phyloP scores from a whole-genome alignment of 148 eudicot species.

The Mesembryanthemum crystallinum region DNA sequence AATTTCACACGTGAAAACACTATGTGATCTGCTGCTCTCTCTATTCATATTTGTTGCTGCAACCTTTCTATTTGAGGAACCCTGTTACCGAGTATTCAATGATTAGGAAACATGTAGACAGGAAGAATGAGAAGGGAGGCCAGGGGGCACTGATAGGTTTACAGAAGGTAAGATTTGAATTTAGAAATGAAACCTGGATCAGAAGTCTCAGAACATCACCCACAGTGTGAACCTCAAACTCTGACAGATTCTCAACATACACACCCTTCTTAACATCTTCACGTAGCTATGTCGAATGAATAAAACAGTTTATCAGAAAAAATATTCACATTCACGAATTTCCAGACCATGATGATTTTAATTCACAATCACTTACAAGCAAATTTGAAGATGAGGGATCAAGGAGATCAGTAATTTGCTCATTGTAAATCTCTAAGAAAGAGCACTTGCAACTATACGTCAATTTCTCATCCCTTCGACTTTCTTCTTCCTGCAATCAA shows the following conservation, averaged over 20 bases:
- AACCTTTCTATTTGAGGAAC: conserved; percentile 88
- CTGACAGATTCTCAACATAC: conserved; percentile 93
- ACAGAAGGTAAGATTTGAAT: conserved; percentile 2
- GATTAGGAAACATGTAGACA: conserved; percentile 17
- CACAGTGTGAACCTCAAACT: conserved; percentile 88
- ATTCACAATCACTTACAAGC: conserved; percentile 48
- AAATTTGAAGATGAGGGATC: conserved; percentile 92
- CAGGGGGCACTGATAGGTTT: conserved; percentile 1
- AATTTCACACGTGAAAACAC: conserved; percentile 88
- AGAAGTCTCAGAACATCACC: conserved; percentile 81
- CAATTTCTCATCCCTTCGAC: conserved; percentile 80
- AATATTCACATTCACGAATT: background rate
- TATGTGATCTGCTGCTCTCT: conserved; percentile 98
- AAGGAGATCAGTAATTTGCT: conserved; percentile 92
- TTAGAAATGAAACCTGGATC: conserved; percentile 52
- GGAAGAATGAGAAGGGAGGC: background rate
- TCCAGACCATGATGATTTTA: background rate
- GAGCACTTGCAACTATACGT: conserved; percentile 92
- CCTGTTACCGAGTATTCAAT: conserved; percentile 43
- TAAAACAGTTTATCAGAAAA: conserved; percentile 11
- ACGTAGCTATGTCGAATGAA: conserved; percentile 51
- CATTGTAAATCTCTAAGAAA: conserved; percentile 93
- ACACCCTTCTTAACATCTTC: conserved; percentile 91
- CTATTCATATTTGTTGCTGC: conserved; percentile 97
- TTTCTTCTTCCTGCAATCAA: conserved; percentile 83